These are phyloP conservation scores for Excoecaria cochinchinensis DNA, from an alignment of 345 rosid genomes.

Conservation along the genomic window DNA sequence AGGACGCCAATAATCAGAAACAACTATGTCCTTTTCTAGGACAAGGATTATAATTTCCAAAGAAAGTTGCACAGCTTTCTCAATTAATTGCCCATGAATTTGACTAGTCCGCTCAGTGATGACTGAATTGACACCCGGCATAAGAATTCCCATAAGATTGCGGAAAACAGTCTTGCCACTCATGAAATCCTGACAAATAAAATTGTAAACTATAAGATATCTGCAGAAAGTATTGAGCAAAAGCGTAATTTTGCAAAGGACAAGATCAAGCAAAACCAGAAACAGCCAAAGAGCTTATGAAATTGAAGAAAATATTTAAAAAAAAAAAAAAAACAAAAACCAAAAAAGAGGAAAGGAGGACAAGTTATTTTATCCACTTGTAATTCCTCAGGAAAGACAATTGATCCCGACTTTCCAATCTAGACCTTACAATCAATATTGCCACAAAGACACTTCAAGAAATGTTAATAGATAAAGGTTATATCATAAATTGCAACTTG, in stretches of 20 bases:
- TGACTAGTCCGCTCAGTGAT: conserved; percentile 72
- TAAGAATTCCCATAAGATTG: conserved; percentile 80
- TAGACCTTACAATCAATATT: not conserved
- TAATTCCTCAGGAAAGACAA: not conserved
- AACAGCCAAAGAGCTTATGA: not conserved
- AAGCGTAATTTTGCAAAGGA: not conserved
- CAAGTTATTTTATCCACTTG: not conserved
- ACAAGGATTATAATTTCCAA: conserved; percentile 78
- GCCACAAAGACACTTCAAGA: not conserved
- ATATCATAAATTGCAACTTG: not conserved
- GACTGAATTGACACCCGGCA: conserved; percentile 73
- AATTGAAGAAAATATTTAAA: not conserved
- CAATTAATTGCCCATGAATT: conserved; percentile 74
- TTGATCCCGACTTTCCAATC: not conserved
- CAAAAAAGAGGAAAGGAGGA: not conserved
- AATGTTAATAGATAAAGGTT: not conserved
- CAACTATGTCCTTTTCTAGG: conserved; percentile 70
- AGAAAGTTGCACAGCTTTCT: conserved; percentile 86
- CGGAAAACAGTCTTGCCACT: conserved; percentile 88
- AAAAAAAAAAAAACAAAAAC: no score
- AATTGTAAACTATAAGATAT: not conserved
- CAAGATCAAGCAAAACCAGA: not conserved
- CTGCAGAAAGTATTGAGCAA: not conserved
- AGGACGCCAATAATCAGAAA: conserved; percentile 96
- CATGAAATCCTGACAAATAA: conserved; percentile 80